Base-by-base conservation (phyloP, 805 yeast species). In the Zygosaccharomyces pseudorouxii region DNA sequence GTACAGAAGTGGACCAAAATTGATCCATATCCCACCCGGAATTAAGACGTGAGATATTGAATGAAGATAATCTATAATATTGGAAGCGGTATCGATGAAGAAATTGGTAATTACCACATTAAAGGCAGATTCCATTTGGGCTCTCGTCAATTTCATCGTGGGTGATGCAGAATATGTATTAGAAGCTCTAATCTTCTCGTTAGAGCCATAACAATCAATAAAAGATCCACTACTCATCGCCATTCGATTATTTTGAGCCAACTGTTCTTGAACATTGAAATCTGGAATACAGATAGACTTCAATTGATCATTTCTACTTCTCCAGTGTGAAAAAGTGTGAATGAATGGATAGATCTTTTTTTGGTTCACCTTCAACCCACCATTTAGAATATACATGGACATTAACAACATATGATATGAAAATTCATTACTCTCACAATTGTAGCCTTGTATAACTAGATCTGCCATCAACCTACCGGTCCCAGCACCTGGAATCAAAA, bases 151-250 rank as follows among this genome's bases (percentile, higher is more conserved):
- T 56, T 53, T 5, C 51, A 51, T 52, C 5, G 36, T 28, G 57
- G 66, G 52, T 70, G 76, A 29, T 3, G 39, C 33, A 3, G 47
- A 41, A 44, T 51, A 55, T 20, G 46, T 37, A 6, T 42, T 43
- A 3, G 55, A 53, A 12, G 33, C 40, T 28, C 38, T 45, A 16
- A 54, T 54, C 9, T 55, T 52, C 2, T 74, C 60, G 31, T 54
- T 48, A 0, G 80, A 79, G 0, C 84, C 84, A 59, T 79, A 81
- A 30, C 81, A 65, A 52, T 82, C 86, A 3, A 74, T 74, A 60
- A 84, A 84, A 0, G 84, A 80, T 0, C 89, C 89, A 0, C 84
- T 80, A 3, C 79, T 73, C 79, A 82, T 81, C 0, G 82, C 74
- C 82, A 83, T 76, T 42, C 74, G 61, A 10, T 75, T 77, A 16